Evolutionary conservation across 371 early-diverging fungal species (phyloP), one percentile per base, ranked within the genome.

Genomic region (Mucor mucedo): DNA sequence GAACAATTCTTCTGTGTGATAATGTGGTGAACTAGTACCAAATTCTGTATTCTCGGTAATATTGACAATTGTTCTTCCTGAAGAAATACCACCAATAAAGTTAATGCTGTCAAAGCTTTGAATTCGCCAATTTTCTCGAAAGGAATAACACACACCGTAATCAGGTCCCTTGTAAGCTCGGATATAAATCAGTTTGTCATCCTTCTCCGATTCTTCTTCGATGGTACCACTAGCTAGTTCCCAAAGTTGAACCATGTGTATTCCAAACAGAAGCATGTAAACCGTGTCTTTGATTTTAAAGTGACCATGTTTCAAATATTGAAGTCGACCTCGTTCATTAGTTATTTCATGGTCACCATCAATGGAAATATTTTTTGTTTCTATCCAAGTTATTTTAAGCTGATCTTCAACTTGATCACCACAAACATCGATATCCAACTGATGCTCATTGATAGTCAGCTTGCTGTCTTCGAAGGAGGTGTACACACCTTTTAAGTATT

Each of bases 1-100:
- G 16, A 56, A 56, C 5, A 63, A 42, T 50, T 63, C 63, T 21
- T 63, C 63, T 1, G 59, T 59, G 14, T 49, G 40, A 39, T 59
- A 47, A 9, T 21, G 4, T 21, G 0, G 4, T 21, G 4, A 45
- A 3, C 13, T 50, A 9, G 8, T 8, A 30, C 10, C 3, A 30
- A 11, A 5, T 11, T 30, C 50, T 32, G 14, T 13, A 9, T 5
- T 29, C 32, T 30, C 32, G 11, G 32, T 13, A 29, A 50, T 50
- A 13, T 50, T 50, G 2, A 50, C 50, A 4, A 50, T 4, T 10
- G 30, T 13, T 50, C 50, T 50, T 50, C 50, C 50, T 11, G 32
- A 30, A 9, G 50, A 13, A 1, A 4, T 5, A 30, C 50, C 50
- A 27, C 32, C 50, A 32, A 50, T 50, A 50, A 50, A 50, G 3